Evolutionary conservation across 108 stramenopile genomes (phyloP).

Genomic region (Schizochytrium sp.): DNA sequence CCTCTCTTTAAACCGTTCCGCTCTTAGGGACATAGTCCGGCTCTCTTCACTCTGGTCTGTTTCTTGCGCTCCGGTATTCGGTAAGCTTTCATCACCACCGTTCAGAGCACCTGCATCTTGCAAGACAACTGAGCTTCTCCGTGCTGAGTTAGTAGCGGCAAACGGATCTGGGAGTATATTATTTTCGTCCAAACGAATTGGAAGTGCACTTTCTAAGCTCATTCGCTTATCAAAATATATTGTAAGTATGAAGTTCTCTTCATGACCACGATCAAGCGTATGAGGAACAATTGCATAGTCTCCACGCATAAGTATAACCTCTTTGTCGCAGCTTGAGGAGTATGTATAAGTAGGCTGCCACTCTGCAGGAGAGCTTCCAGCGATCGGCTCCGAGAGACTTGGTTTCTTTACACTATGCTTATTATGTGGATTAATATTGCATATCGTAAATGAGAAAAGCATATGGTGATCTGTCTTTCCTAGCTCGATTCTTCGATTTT

Average conservation of each 20-base stretch:
- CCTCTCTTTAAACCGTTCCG: constrained; percentile 38
- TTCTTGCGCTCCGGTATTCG: neutral
- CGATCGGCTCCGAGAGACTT: neutral
- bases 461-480: neutral
- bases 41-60: neutral
- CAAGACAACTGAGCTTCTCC: neutral
- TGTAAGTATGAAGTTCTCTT: neutral
- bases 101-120: neutral
- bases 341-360: constrained; percentile 30
- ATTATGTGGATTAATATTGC: neutral
- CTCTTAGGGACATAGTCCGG: neutral
- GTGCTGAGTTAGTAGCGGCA: neutral
- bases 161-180: neutral
- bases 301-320: neutral
- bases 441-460: neutral
- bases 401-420: neutral
- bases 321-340: neutral
- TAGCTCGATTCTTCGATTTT: constrained; percentile 5
- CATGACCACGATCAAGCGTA: neutral
- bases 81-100: neutral
- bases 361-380: constrained; percentile 34
- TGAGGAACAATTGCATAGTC: constrained; percentile 51
- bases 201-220: neutral
- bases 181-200: neutral
- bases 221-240: constrained; percentile 26